Percentiles rank a stretch among this genome's conserved stretches.
phyloP scores from a whole-genome alignment of 106 monocot genomes.

The Ottelia alismoides region DNA sequence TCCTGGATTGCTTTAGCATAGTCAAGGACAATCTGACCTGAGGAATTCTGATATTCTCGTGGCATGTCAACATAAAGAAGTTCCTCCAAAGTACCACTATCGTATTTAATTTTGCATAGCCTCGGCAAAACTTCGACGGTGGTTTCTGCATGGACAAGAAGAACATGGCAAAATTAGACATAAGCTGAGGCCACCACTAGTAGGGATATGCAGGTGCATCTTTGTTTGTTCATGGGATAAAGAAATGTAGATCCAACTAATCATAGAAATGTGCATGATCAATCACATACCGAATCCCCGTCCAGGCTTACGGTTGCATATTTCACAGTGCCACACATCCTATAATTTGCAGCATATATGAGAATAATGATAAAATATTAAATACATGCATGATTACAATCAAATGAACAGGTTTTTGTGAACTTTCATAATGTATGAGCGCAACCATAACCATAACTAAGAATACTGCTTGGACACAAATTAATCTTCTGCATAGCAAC shows the following conservation, averaged over 20 bases:
- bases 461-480: too few relatives aligned
- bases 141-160: constrained; percentile 47
- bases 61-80: constrained; percentile 99
- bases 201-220: too few relatives aligned
- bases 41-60: constrained; percentile 70
- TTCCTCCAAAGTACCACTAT: constrained; percentile 95
- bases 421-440: too few relatives aligned
- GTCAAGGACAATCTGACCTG: constrained; percentile 93
- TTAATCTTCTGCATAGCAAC: background rate
- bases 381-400: too few relatives aligned
- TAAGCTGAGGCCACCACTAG: background rate
- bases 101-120: constrained; percentile 92
- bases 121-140: constrained; percentile 95
- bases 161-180: background rate
- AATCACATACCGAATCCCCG: constrained; percentile 90
- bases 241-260: too few relatives aligned
- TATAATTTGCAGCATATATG: too few relatives aligned
- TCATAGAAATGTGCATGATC: background rate
- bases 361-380: too few relatives aligned
- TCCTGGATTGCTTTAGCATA: constrained; percentile 97
- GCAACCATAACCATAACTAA: too few relatives aligned
- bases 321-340: constrained; percentile 99
- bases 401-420: too few relatives aligned
- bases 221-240: too few relatives aligned
- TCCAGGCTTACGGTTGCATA: constrained; percentile 90